phyloP scores from a whole-genome alignment of 1,284 basidiomycete species.

The Malassezia cuniculi region DNA sequence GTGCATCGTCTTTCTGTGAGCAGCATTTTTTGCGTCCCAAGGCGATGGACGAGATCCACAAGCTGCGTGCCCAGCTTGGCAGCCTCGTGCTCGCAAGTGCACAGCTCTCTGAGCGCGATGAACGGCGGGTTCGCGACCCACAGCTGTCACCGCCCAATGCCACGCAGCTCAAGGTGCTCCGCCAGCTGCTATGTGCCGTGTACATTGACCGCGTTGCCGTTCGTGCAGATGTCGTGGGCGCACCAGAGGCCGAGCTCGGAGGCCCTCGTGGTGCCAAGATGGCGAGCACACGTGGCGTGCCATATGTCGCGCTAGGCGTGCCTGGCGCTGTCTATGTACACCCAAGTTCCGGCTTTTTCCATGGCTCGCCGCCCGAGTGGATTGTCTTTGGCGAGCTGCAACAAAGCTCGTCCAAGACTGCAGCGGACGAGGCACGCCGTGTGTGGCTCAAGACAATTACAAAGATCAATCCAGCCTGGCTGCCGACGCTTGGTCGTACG shows the following conservation, averaged over 20 bases:
- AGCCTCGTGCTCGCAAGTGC: slow-evolving; percentile 21
- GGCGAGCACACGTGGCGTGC: slow-evolving; percentile 62
- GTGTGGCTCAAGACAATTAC: slow-evolving; percentile 38
- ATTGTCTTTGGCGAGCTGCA: slow-evolving; percentile 63
- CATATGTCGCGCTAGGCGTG: slow-evolving; percentile 73
- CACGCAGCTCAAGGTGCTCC: slow-evolving; percentile 68
- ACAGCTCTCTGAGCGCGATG: neutral
- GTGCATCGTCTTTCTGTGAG: slow-evolving; percentile 62
- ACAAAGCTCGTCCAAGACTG: slow-evolving; percentile 41
- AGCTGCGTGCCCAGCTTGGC: slow-evolving; percentile 67
- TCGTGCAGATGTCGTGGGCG: slow-evolving; percentile 62
- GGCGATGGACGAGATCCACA: slow-evolving; percentile 98
- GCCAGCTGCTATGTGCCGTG: slow-evolving; percentile 73
- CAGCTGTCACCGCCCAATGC: slow-evolving; percentile 27
- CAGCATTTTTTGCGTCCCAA: slow-evolving; percentile 85
- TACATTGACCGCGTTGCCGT: slow-evolving; percentile 94
- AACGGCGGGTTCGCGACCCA: slow-evolving; percentile 16
- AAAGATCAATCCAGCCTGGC: slow-evolving; percentile 71
- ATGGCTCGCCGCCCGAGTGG: slow-evolving; percentile 63
- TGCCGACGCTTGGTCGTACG: slow-evolving; percentile 63
- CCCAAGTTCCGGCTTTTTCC: slow-evolving; percentile 67
- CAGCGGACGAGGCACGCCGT: slow-evolving; percentile 11
- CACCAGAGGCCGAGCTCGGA: slow-evolving; percentile 11
- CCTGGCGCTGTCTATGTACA: slow-evolving; percentile 75
- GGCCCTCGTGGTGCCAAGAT: slow-evolving; percentile 53